Evolutionary conservation across 768 basidiomycete species (phyloP).

Genomic region (Epithele typhae): DNA sequence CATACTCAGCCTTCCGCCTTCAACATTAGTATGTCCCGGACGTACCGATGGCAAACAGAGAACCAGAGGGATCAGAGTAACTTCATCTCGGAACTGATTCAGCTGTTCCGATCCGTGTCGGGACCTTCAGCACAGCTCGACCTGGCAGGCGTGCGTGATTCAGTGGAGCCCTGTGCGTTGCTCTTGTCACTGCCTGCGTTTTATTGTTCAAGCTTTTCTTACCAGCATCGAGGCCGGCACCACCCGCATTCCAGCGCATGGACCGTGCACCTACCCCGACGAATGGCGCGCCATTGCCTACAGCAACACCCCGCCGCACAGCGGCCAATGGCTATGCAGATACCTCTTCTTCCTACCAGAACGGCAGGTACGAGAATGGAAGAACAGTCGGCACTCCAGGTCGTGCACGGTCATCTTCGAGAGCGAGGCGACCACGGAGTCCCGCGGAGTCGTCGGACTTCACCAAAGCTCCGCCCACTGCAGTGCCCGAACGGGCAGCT

Average conservation of each 20-base stretch:
- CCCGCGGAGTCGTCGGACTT: conserved; percentile 15
- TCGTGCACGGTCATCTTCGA: conserved; percentile 9
- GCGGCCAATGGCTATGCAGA: conserved; percentile 16
- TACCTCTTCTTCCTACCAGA: conserved; percentile 1
- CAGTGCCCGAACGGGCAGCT: conserved; percentile 12
- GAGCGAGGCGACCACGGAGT: conserved; percentile 9
- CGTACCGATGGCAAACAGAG: conserved; percentile 90
- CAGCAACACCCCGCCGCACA: conserved; percentile 19
- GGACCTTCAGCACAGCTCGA: conserved; percentile 44
- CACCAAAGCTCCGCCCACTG: conserved; percentile 11
- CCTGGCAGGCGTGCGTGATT: conserved; percentile 53
- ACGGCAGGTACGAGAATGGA: conserved; percentile 4
- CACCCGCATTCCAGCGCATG: conserved; percentile 17
- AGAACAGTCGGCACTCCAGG: conserved; percentile 5
- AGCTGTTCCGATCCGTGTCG: conserved; percentile 43
- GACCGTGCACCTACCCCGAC: conserved; percentile 27
- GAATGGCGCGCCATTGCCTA: conserved; percentile 18
- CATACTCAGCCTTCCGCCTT: conserved; percentile 54
- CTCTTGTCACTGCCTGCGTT: conserved; percentile 1
- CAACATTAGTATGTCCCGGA: conserved; percentile 82
- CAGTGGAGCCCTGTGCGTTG: conserved; percentile 24
- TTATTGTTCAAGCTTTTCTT: conserved; percentile 9
- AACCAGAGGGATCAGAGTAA: conserved; percentile 60
- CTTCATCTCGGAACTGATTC: conserved; percentile 67
- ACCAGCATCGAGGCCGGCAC: conserved; percentile 18